phyloP scores from a whole-genome alignment of 1,284 basidiomycete genomes.

The Sanghuangporus sanghuang region DNA sequence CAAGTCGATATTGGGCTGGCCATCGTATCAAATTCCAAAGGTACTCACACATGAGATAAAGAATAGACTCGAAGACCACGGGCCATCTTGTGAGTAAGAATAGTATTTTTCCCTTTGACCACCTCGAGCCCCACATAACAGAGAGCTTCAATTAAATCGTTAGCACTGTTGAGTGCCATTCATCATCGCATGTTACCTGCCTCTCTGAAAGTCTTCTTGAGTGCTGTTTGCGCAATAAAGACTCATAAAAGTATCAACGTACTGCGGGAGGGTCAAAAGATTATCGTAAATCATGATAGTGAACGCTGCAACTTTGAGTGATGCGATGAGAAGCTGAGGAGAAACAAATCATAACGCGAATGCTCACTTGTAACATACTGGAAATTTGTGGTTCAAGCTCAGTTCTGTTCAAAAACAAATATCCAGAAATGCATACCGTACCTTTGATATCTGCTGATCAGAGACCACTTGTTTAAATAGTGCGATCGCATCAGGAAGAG shows the following conservation, averaged over 20 bases:
- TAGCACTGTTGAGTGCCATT: background rate
- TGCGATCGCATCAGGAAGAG: background rate
- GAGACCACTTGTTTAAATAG: background rate
- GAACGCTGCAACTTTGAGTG: background rate
- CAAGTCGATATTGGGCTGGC: background rate
- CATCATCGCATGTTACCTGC: background rate
- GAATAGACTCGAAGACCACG: background rate
- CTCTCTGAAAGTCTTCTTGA: background rate
- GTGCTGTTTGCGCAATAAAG: background rate
- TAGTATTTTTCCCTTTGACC: background rate
- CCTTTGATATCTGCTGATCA: slow-evolving; percentile 3
- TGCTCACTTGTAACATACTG: slow-evolving; percentile 2
- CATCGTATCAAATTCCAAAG: background rate
- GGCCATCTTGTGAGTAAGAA: slow-evolving; percentile 9
- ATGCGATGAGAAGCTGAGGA: background rate
- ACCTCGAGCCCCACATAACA: background rate
- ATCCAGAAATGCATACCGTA: background rate
- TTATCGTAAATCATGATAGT: slow-evolving; percentile 1
- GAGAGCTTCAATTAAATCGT: background rate
- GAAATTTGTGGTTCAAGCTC: background rate
- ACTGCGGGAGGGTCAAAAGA: slow-evolving; percentile 3
- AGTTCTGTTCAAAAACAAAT: background rate
- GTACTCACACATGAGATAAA: slow-evolving; percentile 1
- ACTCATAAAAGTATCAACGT: background rate
- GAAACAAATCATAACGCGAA: too few relatives aligned